A percentile compares a stretch with the other conserved stretches of the same genome.
These are phyloP conservation scores for Cercospora zeina DNA, from an alignment of 2,329 filamentous ascomycete genomes.

Conservation along the genomic window DNA sequence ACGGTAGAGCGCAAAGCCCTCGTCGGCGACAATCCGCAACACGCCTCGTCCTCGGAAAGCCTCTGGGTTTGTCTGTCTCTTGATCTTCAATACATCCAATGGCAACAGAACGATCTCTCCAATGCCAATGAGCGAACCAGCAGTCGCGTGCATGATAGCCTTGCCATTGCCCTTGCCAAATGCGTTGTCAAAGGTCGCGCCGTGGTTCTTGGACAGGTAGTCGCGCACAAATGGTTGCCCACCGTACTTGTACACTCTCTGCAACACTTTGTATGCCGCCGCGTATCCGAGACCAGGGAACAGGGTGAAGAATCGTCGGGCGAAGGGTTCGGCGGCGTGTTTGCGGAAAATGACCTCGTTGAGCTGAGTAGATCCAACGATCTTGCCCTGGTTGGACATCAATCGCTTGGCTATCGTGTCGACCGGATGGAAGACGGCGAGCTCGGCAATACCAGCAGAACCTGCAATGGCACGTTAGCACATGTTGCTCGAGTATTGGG, in stretches of 20 bases:
- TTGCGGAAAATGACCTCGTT: conserved; percentile 95
- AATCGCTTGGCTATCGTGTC: conserved; percentile 98
- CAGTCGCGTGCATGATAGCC: conserved; percentile 95
- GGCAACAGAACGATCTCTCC: conserved; percentile 95
- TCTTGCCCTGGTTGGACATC: conserved; percentile 93
- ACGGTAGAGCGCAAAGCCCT: conserved; percentile 92
- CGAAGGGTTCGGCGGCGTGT: conserved; percentile 68
- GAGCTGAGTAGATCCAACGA: conserved; percentile 63
- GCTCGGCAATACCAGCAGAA: conserved; percentile 87
- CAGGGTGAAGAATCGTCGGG: conserved; percentile 85
- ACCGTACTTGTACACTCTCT: conserved; percentile 98
- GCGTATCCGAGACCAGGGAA: conserved; percentile 98
- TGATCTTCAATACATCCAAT: conserved; percentile 97
- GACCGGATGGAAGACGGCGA: conserved; percentile 91
- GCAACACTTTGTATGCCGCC: conserved; percentile 95
- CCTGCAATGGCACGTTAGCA: conserved; percentile 54
- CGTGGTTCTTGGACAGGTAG: conserved; percentile 77
- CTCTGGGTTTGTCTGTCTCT: conserved; percentile 98
- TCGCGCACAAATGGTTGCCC: conserved; percentile 94
- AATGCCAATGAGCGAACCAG: conserved; percentile 92
- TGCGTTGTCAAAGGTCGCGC: conserved; percentile 76
- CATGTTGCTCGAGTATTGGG: neutral
- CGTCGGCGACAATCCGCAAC: conserved; percentile 84
- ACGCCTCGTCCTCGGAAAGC: conserved; percentile 93
- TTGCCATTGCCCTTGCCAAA: conserved; percentile 98